phyloP scores from a whole-genome alignment of 257 asterid species.

The Solanum chmielewskii region DNA sequence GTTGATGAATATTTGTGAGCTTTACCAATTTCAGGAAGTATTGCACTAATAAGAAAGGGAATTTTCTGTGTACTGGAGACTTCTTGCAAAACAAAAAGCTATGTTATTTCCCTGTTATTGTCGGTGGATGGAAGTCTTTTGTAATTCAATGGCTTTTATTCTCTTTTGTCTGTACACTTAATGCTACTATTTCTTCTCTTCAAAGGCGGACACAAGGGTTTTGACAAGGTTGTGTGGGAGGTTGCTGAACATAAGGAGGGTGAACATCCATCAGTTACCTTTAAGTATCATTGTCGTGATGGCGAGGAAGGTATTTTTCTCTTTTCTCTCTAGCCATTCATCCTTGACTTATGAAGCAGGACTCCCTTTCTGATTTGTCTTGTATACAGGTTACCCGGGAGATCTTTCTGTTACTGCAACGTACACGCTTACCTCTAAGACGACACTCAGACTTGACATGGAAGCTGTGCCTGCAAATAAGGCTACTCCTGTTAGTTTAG shows the following conservation, averaged over 20 bases:
- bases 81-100: background rate
- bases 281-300: conserved; percentile 69
- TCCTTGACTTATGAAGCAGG: background rate
- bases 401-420: conserved; percentile 64
- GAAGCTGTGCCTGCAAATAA: conserved; percentile 70
- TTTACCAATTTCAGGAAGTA: background rate
- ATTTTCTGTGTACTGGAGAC: background rate
- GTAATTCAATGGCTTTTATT: background rate
- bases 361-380: background rate
- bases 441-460: conserved; percentile 89
- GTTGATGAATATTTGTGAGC: background rate
- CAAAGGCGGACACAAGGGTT: conserved; percentile 91
- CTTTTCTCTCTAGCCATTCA: background rate
- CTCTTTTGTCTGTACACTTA: background rate
- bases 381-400: conserved; percentile 80
- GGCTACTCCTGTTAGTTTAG: conserved; percentile 79
- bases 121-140: background rate
- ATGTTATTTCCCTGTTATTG: background rate
- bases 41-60: background rate
- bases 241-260: conserved; percentile 72
- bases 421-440: conserved; percentile 60
- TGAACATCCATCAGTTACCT: conserved; percentile 73
- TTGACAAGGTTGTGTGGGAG: conserved; percentile 95
- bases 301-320: conserved; percentile 86
- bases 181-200: background rate